These are phyloP conservation scores for Leccinum olivaceopallidum DNA, from an alignment of 768 basidiomycete genomes.

Conservation along the genomic window DNA sequence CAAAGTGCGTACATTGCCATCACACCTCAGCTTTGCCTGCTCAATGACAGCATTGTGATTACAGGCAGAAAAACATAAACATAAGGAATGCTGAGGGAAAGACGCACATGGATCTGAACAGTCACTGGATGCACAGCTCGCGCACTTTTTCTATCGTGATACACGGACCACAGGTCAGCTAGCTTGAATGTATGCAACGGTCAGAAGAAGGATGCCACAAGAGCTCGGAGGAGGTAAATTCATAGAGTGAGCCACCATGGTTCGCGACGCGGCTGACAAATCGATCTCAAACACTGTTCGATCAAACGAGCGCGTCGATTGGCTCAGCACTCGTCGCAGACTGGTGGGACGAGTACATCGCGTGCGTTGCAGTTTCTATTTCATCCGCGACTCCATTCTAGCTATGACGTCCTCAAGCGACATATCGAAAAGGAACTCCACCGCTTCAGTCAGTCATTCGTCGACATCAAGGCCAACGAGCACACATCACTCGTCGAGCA, in stretches of 20 bases:
- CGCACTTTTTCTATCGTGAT: no score
- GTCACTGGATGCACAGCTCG: no score
- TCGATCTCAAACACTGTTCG: slow-evolving; percentile 44
- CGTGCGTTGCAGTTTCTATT: slow-evolving; percentile 18
- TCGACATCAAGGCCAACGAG: no score
- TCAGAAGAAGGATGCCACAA: slow-evolving; percentile 14
- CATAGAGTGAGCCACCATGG: slow-evolving; percentile 4
- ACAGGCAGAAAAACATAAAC: background rate
- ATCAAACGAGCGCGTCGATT: no score
- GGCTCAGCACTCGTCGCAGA: no score
- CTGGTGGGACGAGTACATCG: no score
- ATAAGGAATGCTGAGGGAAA: no score
- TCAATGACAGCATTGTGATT: no score
- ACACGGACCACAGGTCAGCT: no score
- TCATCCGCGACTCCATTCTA: slow-evolving; percentile 26
- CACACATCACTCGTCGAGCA: no score
- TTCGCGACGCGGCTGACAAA: background rate
- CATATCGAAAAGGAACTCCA: slow-evolving; percentile 77
- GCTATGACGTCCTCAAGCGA: slow-evolving; percentile 86
- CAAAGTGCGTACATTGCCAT: slow-evolving; percentile 19
- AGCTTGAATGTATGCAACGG: slow-evolving; percentile 24
- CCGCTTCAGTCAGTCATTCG: no score
- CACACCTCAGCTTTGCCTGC: background rate
- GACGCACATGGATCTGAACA: no score
- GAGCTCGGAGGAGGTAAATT: slow-evolving; percentile 17